Evolutionary conservation across 208 protist genomes (phyloP), one percentile per base, ranked within the genome.

Genomic region (Wallacemonas rigidus): DNA sequence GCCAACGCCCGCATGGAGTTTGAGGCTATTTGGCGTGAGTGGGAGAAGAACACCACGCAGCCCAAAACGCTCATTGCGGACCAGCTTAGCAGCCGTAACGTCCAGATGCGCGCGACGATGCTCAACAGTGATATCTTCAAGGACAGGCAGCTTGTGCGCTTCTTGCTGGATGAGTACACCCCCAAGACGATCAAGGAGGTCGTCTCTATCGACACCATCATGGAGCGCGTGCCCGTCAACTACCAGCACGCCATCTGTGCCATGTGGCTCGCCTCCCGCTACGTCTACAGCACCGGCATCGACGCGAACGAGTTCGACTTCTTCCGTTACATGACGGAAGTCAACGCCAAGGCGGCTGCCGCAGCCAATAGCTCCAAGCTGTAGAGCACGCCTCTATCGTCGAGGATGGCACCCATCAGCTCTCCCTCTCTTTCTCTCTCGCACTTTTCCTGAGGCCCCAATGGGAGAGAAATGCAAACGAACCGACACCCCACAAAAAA

Each of bases 241-340:
- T 99, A 99, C 78, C 89, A 98, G 61, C 82, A 93, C 54, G 95
- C 97, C 68, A 98, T 98, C 65, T 97, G 97, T 75, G 86, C 89
- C 61, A 89, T 95, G 80, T 98, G 88, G 83, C 82, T 99, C 12
- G 93, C 94, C 65, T 90, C 86, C 39, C 72, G 88, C 74, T 99
- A 98, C 83, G 95, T 99, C 56, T 99, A 99, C 87, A 76, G 74
- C 36, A 87, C 70, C 51, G 94, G 95, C 51, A 70, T 95, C 17
- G 72, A 85, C 70, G 86, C 81, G 69, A 91, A 88, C 70, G 94
- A 98, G 76, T 96, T 97, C 72, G 84, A 93, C 81, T 95, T 97
- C 82, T 94, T 96, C 81, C 78, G 82, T 14, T 97, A 92, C 79
- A 92, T 97, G 89, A 93, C 85, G 43, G 75, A 82, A 39, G 67